Evolutionary conservation across 306 rosid genomes (phyloP).

Genomic region (Ochetophila trinervis): DNA sequence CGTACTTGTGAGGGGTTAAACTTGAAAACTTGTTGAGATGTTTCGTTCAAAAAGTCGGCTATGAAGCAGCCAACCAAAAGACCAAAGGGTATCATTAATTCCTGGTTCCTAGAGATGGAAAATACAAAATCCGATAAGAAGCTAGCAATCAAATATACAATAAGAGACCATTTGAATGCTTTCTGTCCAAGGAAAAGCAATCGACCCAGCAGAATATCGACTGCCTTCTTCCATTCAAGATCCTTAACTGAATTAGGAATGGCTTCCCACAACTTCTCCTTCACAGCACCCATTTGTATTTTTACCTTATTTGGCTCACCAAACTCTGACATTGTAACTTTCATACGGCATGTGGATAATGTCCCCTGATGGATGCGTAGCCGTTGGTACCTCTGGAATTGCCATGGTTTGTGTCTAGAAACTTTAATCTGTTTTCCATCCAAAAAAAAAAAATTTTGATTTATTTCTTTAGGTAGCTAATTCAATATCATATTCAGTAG

Average conservation of each 20-base stretch:
- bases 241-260: conserved; percentile 37
- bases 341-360: conserved; percentile 8
- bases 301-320: conserved; percentile 22
- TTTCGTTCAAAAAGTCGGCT: conserved; percentile 36
- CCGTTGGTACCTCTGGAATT: conserved; percentile 3
- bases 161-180: conserved; percentile 32
- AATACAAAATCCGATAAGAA: conserved; percentile 31
- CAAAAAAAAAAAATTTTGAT: too few relatives aligned
- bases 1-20: conserved; percentile 31
- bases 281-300: conserved; percentile 12
- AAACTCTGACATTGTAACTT: conserved; percentile 28
- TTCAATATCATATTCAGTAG: too few relatives aligned
- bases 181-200: conserved; percentile 28
- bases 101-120: conserved; percentile 37
- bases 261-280: conserved; percentile 36
- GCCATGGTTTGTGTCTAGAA: conserved; percentile 13
- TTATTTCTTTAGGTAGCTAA: too few relatives aligned
- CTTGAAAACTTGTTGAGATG: conserved; percentile 27
- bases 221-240: conserved; percentile 44
- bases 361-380: conserved; percentile 1
- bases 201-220: conserved; percentile 22
- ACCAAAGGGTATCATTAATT: conserved; percentile 43
- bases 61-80: conserved; percentile 40
- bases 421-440: conserved; percentile 25
- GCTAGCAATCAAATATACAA: conserved; percentile 20